A percentile compares a stretch with the other conserved stretches of the same genome.
phyloP scores from a whole-genome alignment of 2,329 filamentous ascomycete species.

The Plectosphaerella plurivora region DNA sequence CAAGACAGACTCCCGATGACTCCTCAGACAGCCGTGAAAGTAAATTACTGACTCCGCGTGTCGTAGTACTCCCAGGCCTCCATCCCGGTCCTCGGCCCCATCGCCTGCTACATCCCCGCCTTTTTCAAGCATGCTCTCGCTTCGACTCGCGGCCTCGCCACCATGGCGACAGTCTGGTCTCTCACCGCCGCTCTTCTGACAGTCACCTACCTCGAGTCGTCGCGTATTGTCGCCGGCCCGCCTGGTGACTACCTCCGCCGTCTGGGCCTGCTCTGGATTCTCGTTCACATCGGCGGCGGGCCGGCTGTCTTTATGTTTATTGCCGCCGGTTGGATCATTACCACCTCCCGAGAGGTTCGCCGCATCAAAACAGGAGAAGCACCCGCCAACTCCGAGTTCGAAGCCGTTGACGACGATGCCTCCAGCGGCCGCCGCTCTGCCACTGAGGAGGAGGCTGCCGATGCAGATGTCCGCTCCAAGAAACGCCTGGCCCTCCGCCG shows the following conservation, averaged over 20 bases:
- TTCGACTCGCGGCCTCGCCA: slow-evolving; percentile 32
- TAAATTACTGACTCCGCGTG: no score
- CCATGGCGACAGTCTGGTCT: slow-evolving; percentile 36
- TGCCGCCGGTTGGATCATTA: slow-evolving; percentile 19
- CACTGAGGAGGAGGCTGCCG: neutral
- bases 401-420: neutral
- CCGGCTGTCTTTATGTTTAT: slow-evolving; percentile 41
- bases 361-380: neutral
- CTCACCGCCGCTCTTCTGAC: slow-evolving; percentile 44
- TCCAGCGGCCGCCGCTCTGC: neutral
- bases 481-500: slow-evolving; percentile 4
- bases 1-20: no score
- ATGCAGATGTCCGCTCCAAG: slow-evolving; percentile 15
- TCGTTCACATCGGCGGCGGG: slow-evolving; percentile 21
- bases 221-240: slow-evolving; percentile 23
- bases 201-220: slow-evolving; percentile 44
- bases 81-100: slow-evolving; percentile 40
- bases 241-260: slow-evolving; percentile 6
- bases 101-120: slow-evolving; percentile 44
- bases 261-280: slow-evolving; percentile 28
- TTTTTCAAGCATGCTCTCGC: slow-evolving; percentile 41
- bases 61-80: slow-evolving; percentile 40
- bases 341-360: neutral
- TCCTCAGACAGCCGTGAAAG: no score
- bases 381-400: neutral